Evolutionary conservation across 2,329 filamentous ascomycete species (phyloP).

Genomic region (Pestalotiopsis sp.): DNA sequence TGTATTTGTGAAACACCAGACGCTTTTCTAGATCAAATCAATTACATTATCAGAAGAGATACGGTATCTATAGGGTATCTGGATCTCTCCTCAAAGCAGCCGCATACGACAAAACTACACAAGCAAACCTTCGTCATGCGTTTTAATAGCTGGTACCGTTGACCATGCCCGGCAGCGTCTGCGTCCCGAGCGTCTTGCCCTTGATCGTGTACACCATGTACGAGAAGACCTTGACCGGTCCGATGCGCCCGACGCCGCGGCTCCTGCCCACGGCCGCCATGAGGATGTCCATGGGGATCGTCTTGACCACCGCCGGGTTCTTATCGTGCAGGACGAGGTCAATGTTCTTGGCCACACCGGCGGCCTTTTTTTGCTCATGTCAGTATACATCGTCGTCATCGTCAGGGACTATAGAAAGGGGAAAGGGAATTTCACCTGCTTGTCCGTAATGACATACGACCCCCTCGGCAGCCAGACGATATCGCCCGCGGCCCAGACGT

Average conservation of each 20-base stretch:
- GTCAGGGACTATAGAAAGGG: background rate
- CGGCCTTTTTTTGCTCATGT: conserved; percentile 36
- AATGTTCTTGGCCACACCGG: conserved; percentile 56
- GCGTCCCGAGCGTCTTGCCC: conserved; percentile 50
- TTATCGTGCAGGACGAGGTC: conserved; percentile 49
- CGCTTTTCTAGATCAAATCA: background rate
- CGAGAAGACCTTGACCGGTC: conserved; percentile 51
- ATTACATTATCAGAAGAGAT: background rate
- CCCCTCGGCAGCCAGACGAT: conserved; percentile 51
- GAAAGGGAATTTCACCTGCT: conserved; percentile 44
- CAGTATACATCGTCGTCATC: background rate
- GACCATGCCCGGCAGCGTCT: conserved; percentile 47
- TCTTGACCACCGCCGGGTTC: conserved; percentile 45
- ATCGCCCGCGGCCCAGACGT: conserved; percentile 58
- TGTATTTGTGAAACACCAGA: background rate
- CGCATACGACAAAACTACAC: background rate
- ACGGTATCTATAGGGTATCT: conserved; percentile 1
- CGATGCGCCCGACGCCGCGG: conserved; percentile 52
- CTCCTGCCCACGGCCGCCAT: conserved; percentile 51
- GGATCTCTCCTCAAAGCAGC: conserved; percentile 1
- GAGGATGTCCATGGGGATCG: conserved; percentile 50
- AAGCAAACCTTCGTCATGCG: background rate
- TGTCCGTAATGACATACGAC: conserved; percentile 47
- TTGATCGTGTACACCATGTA: conserved; percentile 54
- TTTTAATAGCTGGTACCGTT: conserved; percentile 49